Evolutionary conservation across 768 basidiomycete species (phyloP).

Genomic region (Austroboletus eburneus): DNA sequence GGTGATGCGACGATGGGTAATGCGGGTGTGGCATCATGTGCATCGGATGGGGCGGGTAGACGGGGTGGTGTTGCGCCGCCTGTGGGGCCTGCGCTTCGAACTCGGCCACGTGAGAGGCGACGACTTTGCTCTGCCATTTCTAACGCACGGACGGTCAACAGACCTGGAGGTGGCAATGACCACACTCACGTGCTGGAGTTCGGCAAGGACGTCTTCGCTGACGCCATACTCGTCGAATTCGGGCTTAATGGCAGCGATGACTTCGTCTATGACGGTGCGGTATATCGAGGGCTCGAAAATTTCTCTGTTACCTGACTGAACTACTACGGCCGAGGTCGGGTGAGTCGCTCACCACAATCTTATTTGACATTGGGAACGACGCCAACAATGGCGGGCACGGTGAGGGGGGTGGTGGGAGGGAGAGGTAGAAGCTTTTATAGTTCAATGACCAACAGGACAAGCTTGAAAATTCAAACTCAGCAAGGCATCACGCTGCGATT

Average conservation of each 20-base stretch:
- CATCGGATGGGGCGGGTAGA: constrained; percentile 59
- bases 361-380: constrained; percentile 79
- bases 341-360: constrained; percentile 94
- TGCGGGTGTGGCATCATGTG: constrained; percentile 58
- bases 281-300: constrained; percentile 84
- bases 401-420: constrained; percentile 32
- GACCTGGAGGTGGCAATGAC: neutral
- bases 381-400: constrained; percentile 25
- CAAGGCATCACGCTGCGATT: constrained; percentile 22
- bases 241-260: constrained; percentile 78
- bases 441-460: constrained; percentile 35
- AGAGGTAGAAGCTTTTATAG: constrained; percentile 37
- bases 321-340: constrained; percentile 56
- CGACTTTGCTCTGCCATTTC: constrained; percentile 97
- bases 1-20: constrained; percentile 48
- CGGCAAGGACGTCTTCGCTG: constrained; percentile 82
- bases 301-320: constrained; percentile 47
- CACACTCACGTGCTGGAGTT: constrained; percentile 81
- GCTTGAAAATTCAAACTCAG: constrained; percentile 43
- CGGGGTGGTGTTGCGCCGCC: constrained; percentile 44
- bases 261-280: constrained; percentile 94
- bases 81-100: constrained; percentile 64
- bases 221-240: constrained; percentile 98
- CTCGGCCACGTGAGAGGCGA: constrained; percentile 92
- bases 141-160: constrained; percentile 30